Conservation (phyloP, 495 filamentous ascomycete species). For the Penicillium ochrochloron region DNA sequence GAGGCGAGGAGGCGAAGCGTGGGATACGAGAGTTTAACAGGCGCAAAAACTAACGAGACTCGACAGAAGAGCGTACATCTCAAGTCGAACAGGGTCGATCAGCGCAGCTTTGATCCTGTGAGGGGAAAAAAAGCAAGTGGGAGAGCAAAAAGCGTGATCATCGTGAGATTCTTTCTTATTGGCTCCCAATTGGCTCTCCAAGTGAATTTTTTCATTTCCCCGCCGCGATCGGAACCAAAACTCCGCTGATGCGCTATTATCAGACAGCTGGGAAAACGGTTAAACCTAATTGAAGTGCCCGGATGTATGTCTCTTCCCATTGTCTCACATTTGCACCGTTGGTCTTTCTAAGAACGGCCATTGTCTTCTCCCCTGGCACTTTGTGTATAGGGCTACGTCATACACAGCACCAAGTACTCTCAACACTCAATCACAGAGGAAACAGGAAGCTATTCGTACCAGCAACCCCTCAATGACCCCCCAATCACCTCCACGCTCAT, state of each 20-base stretch:
- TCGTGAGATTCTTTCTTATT: background rate
- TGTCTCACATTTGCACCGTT: background rate
- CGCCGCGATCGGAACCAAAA: slow-evolving; percentile 3
- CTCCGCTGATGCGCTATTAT: background rate
- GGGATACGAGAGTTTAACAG: background rate
- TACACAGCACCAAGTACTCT: background rate
- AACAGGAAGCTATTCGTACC: background rate
- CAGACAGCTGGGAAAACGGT: background rate
- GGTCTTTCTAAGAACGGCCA: background rate
- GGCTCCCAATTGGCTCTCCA: background rate
- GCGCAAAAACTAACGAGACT: background rate
- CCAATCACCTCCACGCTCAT: background rate
- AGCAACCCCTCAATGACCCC: too few species aligned
- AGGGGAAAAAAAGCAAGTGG: background rate
- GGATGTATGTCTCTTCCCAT: too few species aligned
- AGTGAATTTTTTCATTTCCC: background rate
- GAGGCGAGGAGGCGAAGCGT: background rate
- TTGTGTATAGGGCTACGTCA: background rate
- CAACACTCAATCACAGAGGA: too few species aligned
- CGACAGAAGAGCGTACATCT: background rate
- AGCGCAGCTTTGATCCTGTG: background rate
- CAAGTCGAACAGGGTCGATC: background rate
- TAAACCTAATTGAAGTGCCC: background rate
- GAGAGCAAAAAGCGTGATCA: background rate
- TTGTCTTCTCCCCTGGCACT: too few species aligned